Evolutionary conservation across 2,329 filamentous ascomycete species (phyloP), one percentile per base, ranked within the genome.

Genomic region (Colletotrichum orbiculare): DNA sequence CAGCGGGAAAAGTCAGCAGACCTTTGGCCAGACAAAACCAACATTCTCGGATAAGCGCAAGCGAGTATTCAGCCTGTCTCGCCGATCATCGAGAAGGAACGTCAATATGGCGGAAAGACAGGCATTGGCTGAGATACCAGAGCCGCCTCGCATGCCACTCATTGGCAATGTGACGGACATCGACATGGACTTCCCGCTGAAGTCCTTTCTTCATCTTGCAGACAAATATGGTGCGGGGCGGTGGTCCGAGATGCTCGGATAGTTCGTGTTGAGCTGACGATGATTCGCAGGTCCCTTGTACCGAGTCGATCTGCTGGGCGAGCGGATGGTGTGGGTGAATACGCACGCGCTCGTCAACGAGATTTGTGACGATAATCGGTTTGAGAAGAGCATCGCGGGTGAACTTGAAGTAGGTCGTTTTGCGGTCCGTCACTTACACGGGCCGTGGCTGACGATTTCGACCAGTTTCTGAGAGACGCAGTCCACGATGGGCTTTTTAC

Each of bases 91-190:
- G 3, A 47, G n/a, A 37, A 65, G 52, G 6, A 37, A 8, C 46
- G 35, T 52, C 35, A 66, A 38, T 54, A 67, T 43, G 76, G 66
- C 48, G 77, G 69, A 59, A n/a, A 53, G 34, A n/a, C 42, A 66
- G 33, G 42, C 54, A 39, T 25, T 25, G 25, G 52, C 64, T 12
- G 55, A 68, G 1, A 70, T 70, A 35, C 58, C 61, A 5, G 61
- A 86, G 52, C 89, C 90, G 35, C 82, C 82, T 53, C 88, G 87
- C 4, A 77, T 90, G 62, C 90, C 89, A 1, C 73, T 93, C 33
- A 67, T 93, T 35, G 90, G 91, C 39, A 91, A 93, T 69, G 72
- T 90, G 33, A 78, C 79, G 52, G 88, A 91, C 67, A 83, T 94
- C 66, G 85, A 91, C 64, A 75, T 82, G 0, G 82, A 84, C 13